Evolutionary conservation across 2,329 filamentous ascomycete genomes (phyloP).

Genomic region (Alternaria panax): DNA sequence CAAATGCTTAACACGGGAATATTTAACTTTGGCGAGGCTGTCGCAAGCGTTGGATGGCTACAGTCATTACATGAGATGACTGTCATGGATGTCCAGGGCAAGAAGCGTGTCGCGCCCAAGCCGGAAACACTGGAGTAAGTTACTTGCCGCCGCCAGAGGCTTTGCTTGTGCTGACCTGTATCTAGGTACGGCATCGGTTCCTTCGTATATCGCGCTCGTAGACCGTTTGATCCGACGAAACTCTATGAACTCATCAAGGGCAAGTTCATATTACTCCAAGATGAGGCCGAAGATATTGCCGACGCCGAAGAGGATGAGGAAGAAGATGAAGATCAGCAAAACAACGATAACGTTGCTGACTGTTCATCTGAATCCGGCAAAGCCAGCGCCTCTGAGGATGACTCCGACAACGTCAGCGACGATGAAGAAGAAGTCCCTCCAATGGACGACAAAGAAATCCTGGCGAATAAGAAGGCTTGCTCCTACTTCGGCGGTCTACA

Average conservation of each 20-base stretch:
- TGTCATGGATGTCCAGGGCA: conserved; percentile 62
- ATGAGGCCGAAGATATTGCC: conserved; percentile 45
- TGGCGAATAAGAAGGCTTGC: conserved; percentile 64
- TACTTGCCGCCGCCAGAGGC: not conserved
- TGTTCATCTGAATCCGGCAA: conserved; percentile 23
- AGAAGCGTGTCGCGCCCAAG: conserved; percentile 67
- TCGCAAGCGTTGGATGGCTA: conserved; percentile 73
- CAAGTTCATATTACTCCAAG: conserved; percentile 54
- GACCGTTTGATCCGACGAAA: conserved; percentile 53
- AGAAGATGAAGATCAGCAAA: conserved; percentile 10
- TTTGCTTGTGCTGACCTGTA: not conserved
- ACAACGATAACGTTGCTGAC: conserved; percentile 21
- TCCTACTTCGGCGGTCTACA: conserved; percentile 64
- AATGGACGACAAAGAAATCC: conserved; percentile 52
- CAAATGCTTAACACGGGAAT: conserved; percentile 71
- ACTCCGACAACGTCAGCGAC: conserved; percentile 36
- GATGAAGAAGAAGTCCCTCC: conserved; percentile 44
- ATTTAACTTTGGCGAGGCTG: conserved; percentile 70
- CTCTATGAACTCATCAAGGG: conserved; percentile 53
- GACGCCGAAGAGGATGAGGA: conserved; percentile 32
- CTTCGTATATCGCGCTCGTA: conserved; percentile 70
- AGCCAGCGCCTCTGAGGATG: conserved; percentile 21
- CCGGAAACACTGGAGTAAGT: conserved; percentile 72
- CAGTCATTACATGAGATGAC: conserved; percentile 74
- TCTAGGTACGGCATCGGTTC: conserved; percentile 70